Evolutionary conservation across 208 protist genomes (phyloP).

Genomic region (Zelonia costaricensis): DNA sequence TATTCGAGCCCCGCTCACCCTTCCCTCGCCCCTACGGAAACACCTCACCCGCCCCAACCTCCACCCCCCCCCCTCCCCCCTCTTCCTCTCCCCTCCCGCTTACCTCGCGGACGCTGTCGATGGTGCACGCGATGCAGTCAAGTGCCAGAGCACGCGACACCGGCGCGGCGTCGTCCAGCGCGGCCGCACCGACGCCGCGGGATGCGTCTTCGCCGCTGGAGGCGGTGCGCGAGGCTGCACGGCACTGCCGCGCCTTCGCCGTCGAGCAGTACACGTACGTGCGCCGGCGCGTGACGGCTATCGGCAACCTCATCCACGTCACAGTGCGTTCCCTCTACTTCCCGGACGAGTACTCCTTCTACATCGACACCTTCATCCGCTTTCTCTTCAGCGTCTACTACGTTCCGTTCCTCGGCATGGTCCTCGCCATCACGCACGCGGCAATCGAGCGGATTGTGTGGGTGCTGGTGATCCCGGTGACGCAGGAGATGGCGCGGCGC

Average conservation of each 20-base stretch:
- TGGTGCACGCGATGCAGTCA: no score
- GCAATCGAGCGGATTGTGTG: conserved; percentile 83
- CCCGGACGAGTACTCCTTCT: conserved; percentile 71
- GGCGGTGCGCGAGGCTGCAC: not conserved
- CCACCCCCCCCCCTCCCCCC: no score
- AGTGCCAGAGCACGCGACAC: no score
- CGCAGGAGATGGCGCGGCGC: conserved; percentile 78
- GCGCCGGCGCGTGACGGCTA: conserved; percentile 6
- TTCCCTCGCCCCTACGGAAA: no score
- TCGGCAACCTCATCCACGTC: conserved; percentile 31
- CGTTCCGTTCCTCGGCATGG: conserved; percentile 61
- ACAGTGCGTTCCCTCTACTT: conserved; percentile 71
- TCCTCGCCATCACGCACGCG: conserved; percentile 77
- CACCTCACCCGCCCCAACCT: no score
- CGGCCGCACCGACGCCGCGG: not conserved
- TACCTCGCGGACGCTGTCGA: no score
- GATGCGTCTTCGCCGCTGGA: not conserved
- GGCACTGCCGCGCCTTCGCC: not conserved
- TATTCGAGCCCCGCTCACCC: no score
- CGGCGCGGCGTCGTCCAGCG: not conserved
- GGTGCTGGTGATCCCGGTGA: conserved; percentile 79
- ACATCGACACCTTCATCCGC: conserved; percentile 64
- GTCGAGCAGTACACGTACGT: not conserved
- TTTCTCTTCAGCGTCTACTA: conserved; percentile 77
- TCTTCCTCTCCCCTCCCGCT: no score